Evolutionary conservation across 78 protist genomes (phyloP).

Genomic region (Tieghemostelium lacteum): DNA sequence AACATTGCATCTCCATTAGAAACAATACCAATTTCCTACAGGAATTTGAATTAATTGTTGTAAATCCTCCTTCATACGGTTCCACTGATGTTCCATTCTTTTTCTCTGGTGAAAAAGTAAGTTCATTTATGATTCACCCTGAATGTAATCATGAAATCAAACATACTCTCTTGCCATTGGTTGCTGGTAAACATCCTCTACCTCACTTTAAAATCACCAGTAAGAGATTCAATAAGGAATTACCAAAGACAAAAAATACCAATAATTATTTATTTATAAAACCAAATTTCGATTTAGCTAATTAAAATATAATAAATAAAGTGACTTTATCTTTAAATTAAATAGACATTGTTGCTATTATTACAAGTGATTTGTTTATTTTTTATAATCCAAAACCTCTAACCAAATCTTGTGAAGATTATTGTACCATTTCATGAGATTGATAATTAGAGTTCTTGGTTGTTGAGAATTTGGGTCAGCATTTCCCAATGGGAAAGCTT

Average conservation of each 20-base stretch:
- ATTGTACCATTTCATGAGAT: conserved; percentile 77
- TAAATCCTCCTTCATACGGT: conserved; percentile 56
- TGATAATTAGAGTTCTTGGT: conserved; percentile 20
- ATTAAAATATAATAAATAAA: too few relatives aligned
- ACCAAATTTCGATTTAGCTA: conserved; percentile 61
- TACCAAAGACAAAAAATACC: conserved; percentile 57
- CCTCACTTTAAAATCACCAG: conserved; percentile 67
- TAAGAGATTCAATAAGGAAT: conserved; percentile 67
- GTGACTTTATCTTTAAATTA: too few relatives aligned
- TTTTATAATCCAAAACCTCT: conserved; percentile 31
- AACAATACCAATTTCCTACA: conserved; percentile 66
- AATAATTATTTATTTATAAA: conserved; percentile 57
- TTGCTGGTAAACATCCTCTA: conserved; percentile 61
- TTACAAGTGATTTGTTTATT: too few relatives aligned
- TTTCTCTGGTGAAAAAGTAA: conserved; percentile 45
- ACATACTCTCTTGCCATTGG: conserved; percentile 60
- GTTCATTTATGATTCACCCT: conserved; percentile 53
- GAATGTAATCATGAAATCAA: conserved; percentile 63
- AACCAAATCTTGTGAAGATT: conserved; percentile 26
- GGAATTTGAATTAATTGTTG: conserved; percentile 56
- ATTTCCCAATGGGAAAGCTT: background rate
- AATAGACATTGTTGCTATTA: too few relatives aligned
- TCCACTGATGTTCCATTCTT: conserved; percentile 48
- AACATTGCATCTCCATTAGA: conserved; percentile 15
- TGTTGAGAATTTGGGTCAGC: conserved; percentile 33